Conservation (phyloP, 495 filamentous ascomycete species). For the Saxophila tyrrhenica region DNA sequence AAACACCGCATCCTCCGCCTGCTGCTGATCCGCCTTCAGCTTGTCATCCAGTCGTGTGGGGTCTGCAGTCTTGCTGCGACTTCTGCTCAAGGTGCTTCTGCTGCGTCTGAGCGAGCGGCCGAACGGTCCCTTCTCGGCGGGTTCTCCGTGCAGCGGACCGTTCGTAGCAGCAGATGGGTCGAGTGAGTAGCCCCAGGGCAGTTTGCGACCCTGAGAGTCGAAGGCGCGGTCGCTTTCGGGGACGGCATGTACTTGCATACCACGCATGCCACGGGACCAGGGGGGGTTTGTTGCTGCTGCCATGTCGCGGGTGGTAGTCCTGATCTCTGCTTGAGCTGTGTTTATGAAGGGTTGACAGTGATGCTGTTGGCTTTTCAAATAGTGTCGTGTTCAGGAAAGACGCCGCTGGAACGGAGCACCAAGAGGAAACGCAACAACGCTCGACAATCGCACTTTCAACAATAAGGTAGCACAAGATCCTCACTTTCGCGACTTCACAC, state of each 20-base stretch:
- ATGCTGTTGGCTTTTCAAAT: too few species aligned
- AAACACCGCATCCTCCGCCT: constrained; percentile 17
- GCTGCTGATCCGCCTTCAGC: constrained; percentile 4
- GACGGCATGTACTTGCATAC: constrained; percentile 56
- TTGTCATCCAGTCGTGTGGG: constrained; percentile 36
- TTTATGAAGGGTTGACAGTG: too few species aligned
- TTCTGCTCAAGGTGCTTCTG: constrained; percentile 31
- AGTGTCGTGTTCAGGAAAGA: too few species aligned
- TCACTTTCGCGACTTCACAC: too few species aligned
- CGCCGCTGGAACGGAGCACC: too few species aligned
- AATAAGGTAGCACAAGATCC: too few species aligned
- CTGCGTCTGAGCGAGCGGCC: constrained; percentile 24
- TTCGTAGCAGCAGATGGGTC: constrained; percentile 25
- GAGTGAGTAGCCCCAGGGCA: constrained; percentile 51
- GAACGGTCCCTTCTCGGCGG: constrained; percentile 54
- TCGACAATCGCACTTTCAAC: too few species aligned
- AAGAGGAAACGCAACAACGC: too few species aligned
- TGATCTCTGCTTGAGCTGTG: too few species aligned
- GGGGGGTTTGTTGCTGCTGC: too few species aligned
- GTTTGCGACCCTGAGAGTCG: constrained; percentile 45
- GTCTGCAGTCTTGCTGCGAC: constrained; percentile 47
- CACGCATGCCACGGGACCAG: constrained; percentile 1
- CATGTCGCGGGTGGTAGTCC: too few species aligned
- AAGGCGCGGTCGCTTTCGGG: constrained; percentile 52
- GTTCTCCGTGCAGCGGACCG: constrained; percentile 27